Base-by-base conservation (phyloP, 2,329 filamentous ascomycete genomes). In the Pseudogymnoascus sp. region DNA sequence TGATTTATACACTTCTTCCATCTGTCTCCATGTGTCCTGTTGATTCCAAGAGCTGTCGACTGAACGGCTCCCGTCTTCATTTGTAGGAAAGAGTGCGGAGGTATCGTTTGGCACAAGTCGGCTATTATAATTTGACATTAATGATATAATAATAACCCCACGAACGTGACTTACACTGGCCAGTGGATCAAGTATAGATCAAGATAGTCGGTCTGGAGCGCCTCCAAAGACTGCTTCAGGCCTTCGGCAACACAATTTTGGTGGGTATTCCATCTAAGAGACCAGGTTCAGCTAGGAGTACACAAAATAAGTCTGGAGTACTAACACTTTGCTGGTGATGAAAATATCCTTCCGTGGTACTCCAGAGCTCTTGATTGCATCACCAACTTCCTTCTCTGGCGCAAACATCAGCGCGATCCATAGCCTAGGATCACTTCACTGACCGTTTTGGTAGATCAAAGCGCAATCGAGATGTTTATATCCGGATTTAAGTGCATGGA, bases 401-500 rank as follows among this genome's bases (percentile, higher is more conserved):
- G 21, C 10, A 26, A 16, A 11, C 14, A n/a, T 62, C 14, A 62
- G 61, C 61, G 8, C 8, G 10, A 19, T n/a, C 21, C 38, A 29
- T n/a, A 24, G 8, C 7, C 16, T 62, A 19, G 2, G 29, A 53
- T 62, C 35, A 26, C 19, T 7, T 13, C 31, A 62, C 61, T 4
- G 35, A 53, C 61, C 62, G 26, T 66, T 67, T 6, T 66, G 60
- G 29, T 67, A 68, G 6, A 65, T 64, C 1, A 65, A 61, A n/a
- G 67, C 67, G 47, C 62, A 63, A 44, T 68, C 67, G 14, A 67
- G 62, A 42, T 68, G 67, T 13, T 64, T 56, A 73, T 86, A 91
- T 24, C 87, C 88, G 10, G 83, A 74, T 61, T 81, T 79, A 67
- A 91, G 85, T 35, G 88, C 88, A 63, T 75, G 79, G 66, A 86